A percentile compares a stretch with the other conserved stretches of the same genome.
phyloP scores from a whole-genome alignment of 257 asterid species.

The Plantago major region DNA sequence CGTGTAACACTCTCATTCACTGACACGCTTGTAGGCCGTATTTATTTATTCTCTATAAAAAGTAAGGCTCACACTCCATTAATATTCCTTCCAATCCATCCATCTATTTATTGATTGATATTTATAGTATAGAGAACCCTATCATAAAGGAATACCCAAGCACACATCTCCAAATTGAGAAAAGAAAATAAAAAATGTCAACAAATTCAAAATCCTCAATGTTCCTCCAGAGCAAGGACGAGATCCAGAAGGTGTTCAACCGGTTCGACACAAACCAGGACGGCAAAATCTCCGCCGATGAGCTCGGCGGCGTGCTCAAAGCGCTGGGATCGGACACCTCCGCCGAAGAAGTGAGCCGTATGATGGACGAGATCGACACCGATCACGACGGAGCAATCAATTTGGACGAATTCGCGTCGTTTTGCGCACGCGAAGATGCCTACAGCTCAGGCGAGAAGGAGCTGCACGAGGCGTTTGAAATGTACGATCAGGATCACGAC shows the following conservation, averaged over 20 bases:
- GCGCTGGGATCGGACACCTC: conserved; percentile 71
- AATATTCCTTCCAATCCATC: no score
- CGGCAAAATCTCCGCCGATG: conserved; percentile 78
- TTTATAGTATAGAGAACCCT: no score
- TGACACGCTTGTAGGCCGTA: no score
- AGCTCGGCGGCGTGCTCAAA: conserved; percentile 54
- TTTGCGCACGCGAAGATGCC: conserved; percentile 41
- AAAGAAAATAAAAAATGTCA: background rate
- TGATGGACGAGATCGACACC: conserved; percentile 75
- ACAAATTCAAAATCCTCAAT: conserved; percentile 25
- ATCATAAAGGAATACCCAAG: background rate
- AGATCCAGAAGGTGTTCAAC: conserved; percentile 50
- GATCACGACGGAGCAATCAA: conserved; percentile 79
- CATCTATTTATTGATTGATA: no score
- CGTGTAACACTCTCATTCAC: no score
- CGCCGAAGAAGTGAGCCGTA: conserved; percentile 38
- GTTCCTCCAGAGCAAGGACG: conserved; percentile 41
- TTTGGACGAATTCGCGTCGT: conserved; percentile 63
- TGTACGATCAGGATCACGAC: conserved; percentile 77
- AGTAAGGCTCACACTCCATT: no score
- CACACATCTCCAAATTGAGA: background rate
- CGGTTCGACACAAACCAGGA: conserved; percentile 80
- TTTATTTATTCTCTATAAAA: no score
- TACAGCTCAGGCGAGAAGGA: conserved; percentile 41
- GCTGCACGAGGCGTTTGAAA: conserved; percentile 72